Evolutionary conservation across 1,284 basidiomycete species (phyloP), one percentile per base, ranked within the genome.

Genomic region (Fereydounia khargensis): DNA sequence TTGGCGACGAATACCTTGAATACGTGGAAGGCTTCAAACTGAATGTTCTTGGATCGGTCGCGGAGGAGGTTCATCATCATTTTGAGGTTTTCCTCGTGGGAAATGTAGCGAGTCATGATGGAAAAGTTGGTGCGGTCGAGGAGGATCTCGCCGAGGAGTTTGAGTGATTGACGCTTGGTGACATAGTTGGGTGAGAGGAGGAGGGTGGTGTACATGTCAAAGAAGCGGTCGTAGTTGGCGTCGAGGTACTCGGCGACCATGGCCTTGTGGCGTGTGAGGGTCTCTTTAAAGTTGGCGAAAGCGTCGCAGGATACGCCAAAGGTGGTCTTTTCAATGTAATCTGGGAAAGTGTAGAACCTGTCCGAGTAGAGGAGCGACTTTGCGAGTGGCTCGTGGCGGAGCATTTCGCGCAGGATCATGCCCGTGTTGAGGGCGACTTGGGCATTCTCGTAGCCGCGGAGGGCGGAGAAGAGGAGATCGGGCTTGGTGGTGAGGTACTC

Each of bases 1-100:
- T 99, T 99, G 31, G 95, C 94, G 27, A 98, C 94, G 70, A 99
- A 99, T 5, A 92, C 94, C 84, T 98, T 99, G 84, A 99, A 99
- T 24, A 99, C 95, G 70, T 98, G 95, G 79, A 99, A 99, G 2
- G 94, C 94, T 77, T 99, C 94, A 55, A 97, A 98, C 78, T 99
- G 94, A 42, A 99, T 98, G 77, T 99, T 97, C 81, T 91, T 89
- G 81, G 90, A 94, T 81, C 91, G 91, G 74, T 97, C 91, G 54
- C 91, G 83, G 39, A 99, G 80, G 41, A 98, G 82, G 77, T 98
- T 98, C 94, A 99, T 99, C 90, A 98, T 96, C 84, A 94, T 89
- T 84, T 97, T 97, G 53, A 99, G 82, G 74, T 98, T 99, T 28
- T 86, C 86, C 51, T 83, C 81, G 38, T 60, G 60, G 5, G 88